Conservation (phyloP, 345 rosid species). For the Citrus sp. region DNA sequence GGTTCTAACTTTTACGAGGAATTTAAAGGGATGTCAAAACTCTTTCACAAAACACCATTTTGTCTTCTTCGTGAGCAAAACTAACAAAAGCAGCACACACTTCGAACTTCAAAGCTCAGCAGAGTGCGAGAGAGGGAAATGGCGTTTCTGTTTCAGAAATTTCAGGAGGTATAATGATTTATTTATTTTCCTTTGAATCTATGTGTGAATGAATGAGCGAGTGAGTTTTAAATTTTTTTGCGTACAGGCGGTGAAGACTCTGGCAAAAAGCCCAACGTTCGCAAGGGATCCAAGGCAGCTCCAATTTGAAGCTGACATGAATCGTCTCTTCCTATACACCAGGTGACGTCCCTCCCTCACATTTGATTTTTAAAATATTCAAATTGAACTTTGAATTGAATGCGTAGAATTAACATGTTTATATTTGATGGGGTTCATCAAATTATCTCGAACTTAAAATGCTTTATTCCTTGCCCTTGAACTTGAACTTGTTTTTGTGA, state of each 20-base stretch:
- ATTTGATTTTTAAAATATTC: neutral
- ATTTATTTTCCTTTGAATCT: neutral
- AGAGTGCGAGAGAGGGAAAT: neutral
- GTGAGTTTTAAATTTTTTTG: neutral
- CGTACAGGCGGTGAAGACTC: conserved; percentile 56
- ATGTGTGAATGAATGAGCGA: neutral
- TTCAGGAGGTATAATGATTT: conserved; percentile 31
- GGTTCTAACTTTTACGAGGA: no score
- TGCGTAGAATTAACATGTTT: neutral
- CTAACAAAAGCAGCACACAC: no score
- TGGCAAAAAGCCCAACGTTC: conserved; percentile 69
- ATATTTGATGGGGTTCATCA: neutral
- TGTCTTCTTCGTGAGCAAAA: no score
- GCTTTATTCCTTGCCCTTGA: neutral
- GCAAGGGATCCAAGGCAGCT: conserved; percentile 66
- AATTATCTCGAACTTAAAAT: neutral
- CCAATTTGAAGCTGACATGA: conserved; percentile 76
- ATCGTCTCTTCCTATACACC: conserved; percentile 73
- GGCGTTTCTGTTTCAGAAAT: conserved; percentile 46
- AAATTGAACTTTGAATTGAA: neutral
- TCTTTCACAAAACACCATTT: no score
- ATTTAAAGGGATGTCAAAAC: no score
- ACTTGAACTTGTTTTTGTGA: neutral
- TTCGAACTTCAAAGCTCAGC: no score
- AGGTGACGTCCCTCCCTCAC: conserved; percentile 31